These are phyloP conservation scores for Phaeosphaeriaceae sp. DNA, from an alignment of 2,329 filamentous ascomycete genomes.

Conservation along the genomic window DNA sequence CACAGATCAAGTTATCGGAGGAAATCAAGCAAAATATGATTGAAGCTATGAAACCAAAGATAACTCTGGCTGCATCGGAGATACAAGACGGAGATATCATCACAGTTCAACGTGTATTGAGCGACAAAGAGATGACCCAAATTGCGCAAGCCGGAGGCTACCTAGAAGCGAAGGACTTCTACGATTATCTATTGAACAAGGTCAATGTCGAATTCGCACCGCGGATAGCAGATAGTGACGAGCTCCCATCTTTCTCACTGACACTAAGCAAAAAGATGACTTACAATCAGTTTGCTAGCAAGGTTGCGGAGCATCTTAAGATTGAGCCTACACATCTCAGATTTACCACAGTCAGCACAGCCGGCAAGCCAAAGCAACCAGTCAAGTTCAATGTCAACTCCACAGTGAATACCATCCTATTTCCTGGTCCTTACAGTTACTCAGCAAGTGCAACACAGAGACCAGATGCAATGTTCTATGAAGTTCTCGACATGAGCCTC, in stretches of 20 bases:
- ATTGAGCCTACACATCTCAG: slow-evolving; percentile 86
- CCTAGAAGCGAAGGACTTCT: slow-evolving; percentile 80
- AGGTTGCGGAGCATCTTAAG: slow-evolving; percentile 77
- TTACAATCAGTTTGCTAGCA: slow-evolving; percentile 85
- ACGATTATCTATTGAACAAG: slow-evolving; percentile 90
- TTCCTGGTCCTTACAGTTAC: slow-evolving; percentile 72
- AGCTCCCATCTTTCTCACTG: slow-evolving; percentile 74
- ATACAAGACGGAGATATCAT: slow-evolving; percentile 97
- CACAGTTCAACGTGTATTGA: slow-evolving; percentile 78
- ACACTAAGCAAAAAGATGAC: slow-evolving; percentile 85
- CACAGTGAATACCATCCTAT: slow-evolving; percentile 80
- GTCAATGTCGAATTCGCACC: slow-evolving; percentile 80
- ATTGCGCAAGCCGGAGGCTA: slow-evolving; percentile 54
- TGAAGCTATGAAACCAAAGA: slow-evolving; percentile 88
- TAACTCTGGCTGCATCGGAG: slow-evolving; percentile 87
- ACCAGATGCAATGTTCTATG: slow-evolving; percentile 83
- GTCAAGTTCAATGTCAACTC: slow-evolving; percentile 75
- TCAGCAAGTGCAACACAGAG: slow-evolving; percentile 71
- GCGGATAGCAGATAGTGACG: slow-evolving; percentile 60
- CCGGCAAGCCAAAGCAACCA: slow-evolving; percentile 76
- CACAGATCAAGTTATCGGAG: slow-evolving; percentile 79
- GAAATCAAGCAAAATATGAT: slow-evolving; percentile 99
- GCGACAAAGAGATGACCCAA: slow-evolving; percentile 53
- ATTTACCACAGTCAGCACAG: slow-evolving; percentile 85
- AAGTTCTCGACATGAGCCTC: slow-evolving; percentile 91